Evolutionary conservation across 192 early-diverging fungal species (phyloP).

Genomic region (Coemansia sp.): DNA sequence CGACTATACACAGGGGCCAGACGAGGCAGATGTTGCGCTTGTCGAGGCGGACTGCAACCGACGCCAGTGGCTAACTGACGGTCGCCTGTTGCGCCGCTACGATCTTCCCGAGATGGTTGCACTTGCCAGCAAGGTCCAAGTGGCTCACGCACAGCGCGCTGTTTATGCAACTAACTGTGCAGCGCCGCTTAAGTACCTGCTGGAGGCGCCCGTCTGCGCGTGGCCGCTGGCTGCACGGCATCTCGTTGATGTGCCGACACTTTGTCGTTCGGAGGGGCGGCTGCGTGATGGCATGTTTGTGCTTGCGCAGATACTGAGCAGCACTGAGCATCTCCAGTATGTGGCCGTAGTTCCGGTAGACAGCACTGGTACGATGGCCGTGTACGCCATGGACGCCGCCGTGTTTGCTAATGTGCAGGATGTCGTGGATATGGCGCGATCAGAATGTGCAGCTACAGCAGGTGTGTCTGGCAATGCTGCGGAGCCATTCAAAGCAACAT

Average conservation of each 20-base stretch:
- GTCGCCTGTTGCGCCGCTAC: slow-evolving; percentile 29
- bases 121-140: slow-evolving; percentile 15
- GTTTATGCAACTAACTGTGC: background rate
- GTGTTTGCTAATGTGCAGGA: background rate
- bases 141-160: background rate
- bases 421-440: background rate
- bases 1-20: background rate
- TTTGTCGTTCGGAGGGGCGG: background rate
- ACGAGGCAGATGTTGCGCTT: background rate
- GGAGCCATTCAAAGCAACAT: slow-evolving; percentile 10
- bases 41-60: background rate
- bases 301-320: background rate
- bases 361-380: background rate
- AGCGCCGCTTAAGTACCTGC: background rate
- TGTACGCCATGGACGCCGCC: slow-evolving; percentile 17
- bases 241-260: background rate
- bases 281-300: background rate
- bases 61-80: slow-evolving; percentile 20
- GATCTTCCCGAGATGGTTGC: slow-evolving; percentile 44
- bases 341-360: slow-evolving; percentile 14
- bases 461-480: background rate
- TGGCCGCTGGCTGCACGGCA: slow-evolving; percentile 8
- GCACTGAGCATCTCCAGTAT: background rate
- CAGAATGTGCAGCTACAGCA: background rate
- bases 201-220: background rate